phyloP scores from a whole-genome alignment of 768 basidiomycete species.

The Xerocomellus intermedius region DNA sequence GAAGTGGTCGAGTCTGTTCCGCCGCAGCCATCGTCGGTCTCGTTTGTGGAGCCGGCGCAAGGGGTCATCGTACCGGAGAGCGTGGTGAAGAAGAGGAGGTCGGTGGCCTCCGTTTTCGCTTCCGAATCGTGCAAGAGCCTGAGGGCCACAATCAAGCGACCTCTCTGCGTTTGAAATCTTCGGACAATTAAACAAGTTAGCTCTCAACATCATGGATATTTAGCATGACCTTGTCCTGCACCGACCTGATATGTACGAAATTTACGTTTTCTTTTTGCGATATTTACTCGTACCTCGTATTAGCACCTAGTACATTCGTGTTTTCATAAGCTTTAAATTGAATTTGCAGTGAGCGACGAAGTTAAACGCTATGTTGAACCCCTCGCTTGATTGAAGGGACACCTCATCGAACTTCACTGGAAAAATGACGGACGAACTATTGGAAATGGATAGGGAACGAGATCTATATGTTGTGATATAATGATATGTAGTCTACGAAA shows the following conservation, averaged over 20 bases:
- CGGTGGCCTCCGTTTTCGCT: constrained; percentile 4
- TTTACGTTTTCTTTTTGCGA: neutral
- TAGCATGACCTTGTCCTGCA: neutral
- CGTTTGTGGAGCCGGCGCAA: neutral
- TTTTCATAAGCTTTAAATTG: neutral
- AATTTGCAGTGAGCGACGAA: too few species aligned
- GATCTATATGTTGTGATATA: neutral
- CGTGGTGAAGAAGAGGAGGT: constrained; percentile 4
- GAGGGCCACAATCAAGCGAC: constrained; percentile 15
- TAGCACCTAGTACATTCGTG: neutral
- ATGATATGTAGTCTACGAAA: neutral
- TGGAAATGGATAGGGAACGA: neutral
- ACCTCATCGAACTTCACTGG: too few species aligned
- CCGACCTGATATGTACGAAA: neutral
- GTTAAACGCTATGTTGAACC: too few species aligned
- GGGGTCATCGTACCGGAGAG: neutral
- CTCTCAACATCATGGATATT: neutral
- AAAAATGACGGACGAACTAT: neutral
- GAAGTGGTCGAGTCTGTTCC: neutral
- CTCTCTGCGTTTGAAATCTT: constrained; percentile 12
- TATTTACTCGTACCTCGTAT: neutral
- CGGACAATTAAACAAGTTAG: neutral
- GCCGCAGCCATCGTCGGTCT: neutral
- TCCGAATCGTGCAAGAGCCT: constrained; percentile 10
- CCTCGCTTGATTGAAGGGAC: too few species aligned